A percentile compares a stretch with the other conserved stretches of the same genome.
phyloP scores from a whole-genome alignment of 1,284 basidiomycete species.

The Naganishia albida region DNA sequence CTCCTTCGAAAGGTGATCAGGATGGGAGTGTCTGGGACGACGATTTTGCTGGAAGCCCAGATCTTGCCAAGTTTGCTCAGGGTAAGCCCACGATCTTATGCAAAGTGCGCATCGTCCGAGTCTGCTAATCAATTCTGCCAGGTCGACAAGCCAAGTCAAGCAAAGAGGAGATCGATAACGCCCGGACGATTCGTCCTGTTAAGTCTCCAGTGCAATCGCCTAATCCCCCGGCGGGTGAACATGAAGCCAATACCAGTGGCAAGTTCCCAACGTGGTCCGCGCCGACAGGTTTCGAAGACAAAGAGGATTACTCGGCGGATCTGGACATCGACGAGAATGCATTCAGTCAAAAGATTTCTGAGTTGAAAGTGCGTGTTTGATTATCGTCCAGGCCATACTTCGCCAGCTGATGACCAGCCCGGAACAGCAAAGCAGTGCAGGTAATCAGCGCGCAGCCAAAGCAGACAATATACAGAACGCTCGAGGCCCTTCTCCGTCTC shows the following conservation, averaged over 20 bases:
- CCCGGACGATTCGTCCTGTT: constrained; percentile 22
- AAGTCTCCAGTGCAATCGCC: constrained; percentile 10
- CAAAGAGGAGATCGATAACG: constrained; percentile 30
- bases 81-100: not conserved
- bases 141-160: constrained; percentile 32
- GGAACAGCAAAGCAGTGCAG: not conserved
- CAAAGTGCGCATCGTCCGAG: not conserved
- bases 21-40: constrained; percentile 96
- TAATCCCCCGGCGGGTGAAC: not conserved
- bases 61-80: constrained; percentile 27
- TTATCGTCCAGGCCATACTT: not conserved
- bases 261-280: not conserved
- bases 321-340: constrained; percentile 70
- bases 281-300: not conserved
- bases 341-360: constrained; percentile 22
- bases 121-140: not conserved
- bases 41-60: constrained; percentile 82
- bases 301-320: constrained; percentile 64
- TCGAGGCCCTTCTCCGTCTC: not conserved
- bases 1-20: constrained; percentile 58
- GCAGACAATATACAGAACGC: not conserved
- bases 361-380: constrained; percentile 39
- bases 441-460: not conserved
- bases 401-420: not conserved
- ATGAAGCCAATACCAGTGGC: not conserved